These are phyloP conservation scores for Epichloe elymi DNA, from an alignment of 2,329 filamentous ascomycete species.

Conservation along the genomic window DNA sequence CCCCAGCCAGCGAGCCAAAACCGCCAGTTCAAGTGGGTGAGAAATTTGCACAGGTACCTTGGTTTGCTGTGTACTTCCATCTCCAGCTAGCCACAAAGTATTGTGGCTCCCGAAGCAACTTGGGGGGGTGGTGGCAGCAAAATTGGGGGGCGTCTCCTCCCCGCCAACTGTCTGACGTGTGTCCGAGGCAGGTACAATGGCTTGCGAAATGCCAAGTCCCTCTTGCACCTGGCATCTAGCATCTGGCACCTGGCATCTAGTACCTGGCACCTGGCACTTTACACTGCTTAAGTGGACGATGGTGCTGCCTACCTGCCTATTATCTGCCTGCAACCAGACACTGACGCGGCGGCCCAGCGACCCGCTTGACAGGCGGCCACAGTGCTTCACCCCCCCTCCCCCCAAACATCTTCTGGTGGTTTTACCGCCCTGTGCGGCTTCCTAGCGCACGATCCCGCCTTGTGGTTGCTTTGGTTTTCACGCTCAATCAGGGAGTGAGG, in stretches of 20 bases:
- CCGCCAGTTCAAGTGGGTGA: background rate
- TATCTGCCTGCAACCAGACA: background rate
- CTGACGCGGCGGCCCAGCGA: background rate
- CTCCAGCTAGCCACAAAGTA: background rate
- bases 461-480: conserved; percentile 1
- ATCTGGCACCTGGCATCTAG: background rate
- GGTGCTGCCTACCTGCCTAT: background rate
- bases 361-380: background rate
- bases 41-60: conserved; percentile 5
- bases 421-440: conserved; percentile 5
- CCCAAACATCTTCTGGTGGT: conserved; percentile 1
- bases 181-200: background rate
- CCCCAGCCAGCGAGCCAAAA: background rate
- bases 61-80: background rate
- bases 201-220: background rate
- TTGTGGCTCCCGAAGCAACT: background rate
- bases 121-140: background rate
- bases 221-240: background rate
- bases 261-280: too few relatives aligned
- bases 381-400: background rate
- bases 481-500: background rate
- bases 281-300: too few relatives aligned
- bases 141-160: background rate
- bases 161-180: background rate
- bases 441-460: conserved; percentile 1